Conservation (phyloP, 495 filamentous ascomycete genomes). For the Penicillium mononematosum region DNA sequence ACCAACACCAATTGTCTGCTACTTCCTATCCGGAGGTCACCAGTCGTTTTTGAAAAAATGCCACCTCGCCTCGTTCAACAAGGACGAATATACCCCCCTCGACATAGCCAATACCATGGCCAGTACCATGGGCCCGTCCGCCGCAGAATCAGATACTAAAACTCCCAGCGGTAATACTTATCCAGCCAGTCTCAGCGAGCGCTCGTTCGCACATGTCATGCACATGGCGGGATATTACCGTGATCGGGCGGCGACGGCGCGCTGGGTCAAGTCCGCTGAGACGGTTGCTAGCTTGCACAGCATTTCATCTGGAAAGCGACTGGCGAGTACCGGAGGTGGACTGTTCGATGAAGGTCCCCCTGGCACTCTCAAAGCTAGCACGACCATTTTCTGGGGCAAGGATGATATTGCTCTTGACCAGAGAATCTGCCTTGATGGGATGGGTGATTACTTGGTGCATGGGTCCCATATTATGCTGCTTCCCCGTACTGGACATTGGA, state of each 20-base stretch:
- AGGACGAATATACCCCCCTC: slow-evolving; percentile 21
- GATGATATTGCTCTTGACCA: slow-evolving; percentile 42
- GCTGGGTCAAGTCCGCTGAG: slow-evolving; percentile 51
- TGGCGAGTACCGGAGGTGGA: slow-evolving; percentile 38
- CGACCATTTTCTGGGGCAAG: slow-evolving; percentile 55
- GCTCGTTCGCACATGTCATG: slow-evolving; percentile 32
- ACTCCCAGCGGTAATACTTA: slow-evolving; percentile 37
- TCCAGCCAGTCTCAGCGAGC: slow-evolving; percentile 27
- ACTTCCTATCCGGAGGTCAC: slow-evolving; percentile 43
- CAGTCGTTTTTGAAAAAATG: slow-evolving; percentile 38
- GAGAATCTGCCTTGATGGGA: slow-evolving; percentile 43
- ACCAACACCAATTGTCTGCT: slow-evolving; percentile 37
- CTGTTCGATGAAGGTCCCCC: slow-evolving; percentile 47
- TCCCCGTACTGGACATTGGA: slow-evolving; percentile 42
- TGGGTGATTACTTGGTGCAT: slow-evolving; percentile 40
- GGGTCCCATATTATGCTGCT: slow-evolving; percentile 44
- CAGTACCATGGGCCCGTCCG: slow-evolving; percentile 42
- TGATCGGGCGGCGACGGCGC: slow-evolving; percentile 34
- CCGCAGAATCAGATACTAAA: slow-evolving; percentile 31
- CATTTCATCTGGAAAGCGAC: slow-evolving; percentile 32
- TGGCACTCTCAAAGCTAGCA: slow-evolving; percentile 45
- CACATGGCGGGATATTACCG: slow-evolving; percentile 53
- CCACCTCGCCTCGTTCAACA: slow-evolving; percentile 35
- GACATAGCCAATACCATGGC: slow-evolving; percentile 46
- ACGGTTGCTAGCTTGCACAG: slow-evolving; percentile 45